Conservation (phyloP, 1,284 basidiomycete species). For the Ganoderma lingzhi region DNA sequence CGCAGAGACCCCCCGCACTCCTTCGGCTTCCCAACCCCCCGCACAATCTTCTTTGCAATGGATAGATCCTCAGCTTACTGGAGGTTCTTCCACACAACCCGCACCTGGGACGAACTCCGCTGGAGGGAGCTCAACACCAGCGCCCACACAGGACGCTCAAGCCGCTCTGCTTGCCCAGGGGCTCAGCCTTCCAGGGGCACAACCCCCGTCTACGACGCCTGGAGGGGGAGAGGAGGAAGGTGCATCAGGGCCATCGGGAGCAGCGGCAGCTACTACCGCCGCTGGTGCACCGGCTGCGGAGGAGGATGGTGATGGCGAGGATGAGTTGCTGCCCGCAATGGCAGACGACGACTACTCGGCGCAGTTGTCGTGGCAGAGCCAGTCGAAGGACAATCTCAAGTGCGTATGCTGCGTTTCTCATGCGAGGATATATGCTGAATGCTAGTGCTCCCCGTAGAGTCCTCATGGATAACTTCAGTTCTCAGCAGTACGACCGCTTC, state of each 20-base stretch:
- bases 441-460: slow-evolving; percentile 55
- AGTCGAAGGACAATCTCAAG: slow-evolving; percentile 87
- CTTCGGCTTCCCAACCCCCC: slow-evolving; percentile 23
- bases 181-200: slow-evolving; percentile 39
- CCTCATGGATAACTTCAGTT: slow-evolving; percentile 87
- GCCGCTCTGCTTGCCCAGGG: slow-evolving; percentile 29
- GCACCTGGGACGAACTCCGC: slow-evolving; percentile 26
- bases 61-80: slow-evolving; percentile 28
- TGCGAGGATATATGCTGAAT: slow-evolving; percentile 4
- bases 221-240: slow-evolving; percentile 28
- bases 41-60: slow-evolving; percentile 33
- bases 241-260: slow-evolving; percentile 34
- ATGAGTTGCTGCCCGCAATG: slow-evolving; percentile 81
- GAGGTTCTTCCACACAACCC: slow-evolving; percentile 17
- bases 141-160: slow-evolving; percentile 24
- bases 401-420: slow-evolving; percentile 41
- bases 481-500: slow-evolving; percentile 87
- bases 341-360: slow-evolving; percentile 87
- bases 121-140: slow-evolving; percentile 14
- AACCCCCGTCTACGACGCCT: slow-evolving; percentile 22
- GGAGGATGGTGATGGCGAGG: slow-evolving; percentile 71
- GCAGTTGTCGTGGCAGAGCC: slow-evolving; percentile 80
- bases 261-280: slow-evolving; percentile 20
- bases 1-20: slow-evolving; percentile 28
- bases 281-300: slow-evolving; percentile 39